Conservation (phyloP, 2,329 filamentous ascomycete species). For the Onygenales sp. region DNA sequence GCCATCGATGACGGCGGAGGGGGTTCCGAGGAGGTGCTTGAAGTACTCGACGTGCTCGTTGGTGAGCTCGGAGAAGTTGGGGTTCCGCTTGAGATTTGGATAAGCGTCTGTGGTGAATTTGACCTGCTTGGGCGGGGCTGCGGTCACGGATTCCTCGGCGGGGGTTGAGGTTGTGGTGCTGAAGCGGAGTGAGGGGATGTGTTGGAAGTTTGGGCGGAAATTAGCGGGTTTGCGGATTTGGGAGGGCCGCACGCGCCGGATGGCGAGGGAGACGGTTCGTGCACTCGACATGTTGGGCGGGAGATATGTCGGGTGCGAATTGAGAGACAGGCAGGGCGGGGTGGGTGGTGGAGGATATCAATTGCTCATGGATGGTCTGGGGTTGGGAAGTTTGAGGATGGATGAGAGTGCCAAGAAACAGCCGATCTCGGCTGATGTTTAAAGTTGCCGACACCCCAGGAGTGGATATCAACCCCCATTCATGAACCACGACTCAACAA, state of each 20-base stretch:
- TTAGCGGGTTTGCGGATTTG: not conserved
- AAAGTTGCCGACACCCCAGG: no score
- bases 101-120: constrained; percentile 76
- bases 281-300: constrained; percentile 7
- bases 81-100: constrained; percentile 70
- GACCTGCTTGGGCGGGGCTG: constrained; percentile 22
- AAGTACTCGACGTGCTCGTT: constrained; percentile 75
- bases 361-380: no score
- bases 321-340: not conserved
- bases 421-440: no score
- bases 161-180: constrained; percentile 1
- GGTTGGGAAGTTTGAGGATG: no score
- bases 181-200: not conserved
- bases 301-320: not conserved
- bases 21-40: constrained; percentile 65
- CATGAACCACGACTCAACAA: no score
- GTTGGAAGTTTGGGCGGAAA: constrained; percentile 1
- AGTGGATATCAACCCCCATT: no score
- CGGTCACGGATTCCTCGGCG: constrained; percentile 1
- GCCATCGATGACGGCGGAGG: constrained; percentile 75
- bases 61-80: constrained; percentile 60
- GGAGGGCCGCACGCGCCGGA: constrained; percentile 2
- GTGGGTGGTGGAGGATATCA: no score
- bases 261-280: constrained; percentile 6
- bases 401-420: no score